A percentile compares a stretch with the other conserved stretches of the same genome.
Conservation (phyloP, 371 early-diverging fungal species). For the Encephalitozoon hellem region DNA sequence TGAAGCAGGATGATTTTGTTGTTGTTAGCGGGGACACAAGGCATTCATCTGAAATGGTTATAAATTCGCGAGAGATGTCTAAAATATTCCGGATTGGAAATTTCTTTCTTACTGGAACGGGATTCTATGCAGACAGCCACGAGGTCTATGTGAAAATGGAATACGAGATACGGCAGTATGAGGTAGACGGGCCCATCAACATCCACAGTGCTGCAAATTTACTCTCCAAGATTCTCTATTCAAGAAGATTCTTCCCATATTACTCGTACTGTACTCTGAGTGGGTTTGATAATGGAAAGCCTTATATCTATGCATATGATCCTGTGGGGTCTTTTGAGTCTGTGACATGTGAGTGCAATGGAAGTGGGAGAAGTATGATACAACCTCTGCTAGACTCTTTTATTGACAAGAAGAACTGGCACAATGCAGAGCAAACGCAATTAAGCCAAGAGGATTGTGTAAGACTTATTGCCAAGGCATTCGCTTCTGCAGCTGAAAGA, state of each 20-base stretch:
- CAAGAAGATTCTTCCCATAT: slow-evolving; percentile 91
- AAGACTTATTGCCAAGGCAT: slow-evolving; percentile 81
- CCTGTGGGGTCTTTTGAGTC: slow-evolving; percentile 85
- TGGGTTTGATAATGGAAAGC: slow-evolving; percentile 74
- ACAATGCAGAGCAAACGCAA: slow-evolving; percentile 27
- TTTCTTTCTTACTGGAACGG: slow-evolving; percentile 74
- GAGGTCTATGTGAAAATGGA: slow-evolving; percentile 72
- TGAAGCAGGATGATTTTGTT: slow-evolving; percentile 84
- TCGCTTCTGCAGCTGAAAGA: slow-evolving; percentile 90
- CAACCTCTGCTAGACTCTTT: slow-evolving; percentile 96
- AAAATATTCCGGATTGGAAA: slow-evolving; percentile 74
- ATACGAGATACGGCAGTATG: slow-evolving; percentile 64
- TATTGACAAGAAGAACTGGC: slow-evolving; percentile 63
- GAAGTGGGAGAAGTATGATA: slow-evolving; percentile 78
- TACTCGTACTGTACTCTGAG: slow-evolving; percentile 79
- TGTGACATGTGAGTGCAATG: slow-evolving; percentile 70
- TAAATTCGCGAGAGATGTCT: slow-evolving; percentile 82
- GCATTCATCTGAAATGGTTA: slow-evolving; percentile 81
- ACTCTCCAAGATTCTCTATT: slow-evolving; percentile 80
- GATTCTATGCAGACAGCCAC: slow-evolving; percentile 83
- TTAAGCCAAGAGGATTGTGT: slow-evolving; percentile 65
- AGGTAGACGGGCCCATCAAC: slow-evolving; percentile 67
- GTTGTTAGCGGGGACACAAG: slow-evolving; percentile 91
- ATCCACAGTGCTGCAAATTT: slow-evolving; percentile 85
- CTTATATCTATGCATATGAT: slow-evolving; percentile 76